A percentile compares a stretch with the other conserved stretches of the same genome.
Evolutionary conservation across 495 filamentous ascomycete genomes (phyloP).

Genomic region (Choiromyces venosus): DNA sequence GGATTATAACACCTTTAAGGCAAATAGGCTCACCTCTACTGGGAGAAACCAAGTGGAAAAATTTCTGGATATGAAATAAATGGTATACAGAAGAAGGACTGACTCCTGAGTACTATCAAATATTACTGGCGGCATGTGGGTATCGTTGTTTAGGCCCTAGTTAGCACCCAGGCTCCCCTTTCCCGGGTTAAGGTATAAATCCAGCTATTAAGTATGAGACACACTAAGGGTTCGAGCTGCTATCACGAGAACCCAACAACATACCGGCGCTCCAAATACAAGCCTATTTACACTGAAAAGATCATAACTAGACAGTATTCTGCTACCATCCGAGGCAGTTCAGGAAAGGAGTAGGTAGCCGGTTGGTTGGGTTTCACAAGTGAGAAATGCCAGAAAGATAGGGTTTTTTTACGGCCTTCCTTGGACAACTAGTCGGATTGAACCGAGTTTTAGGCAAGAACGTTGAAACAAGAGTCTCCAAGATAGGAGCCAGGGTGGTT

Average conservation of each 20-base stretch:
- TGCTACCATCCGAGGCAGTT: not conserved
- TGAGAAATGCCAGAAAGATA: not conserved
- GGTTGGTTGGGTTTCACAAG: not conserved
- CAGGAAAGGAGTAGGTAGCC: not conserved
- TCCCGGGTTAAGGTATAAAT: not conserved
- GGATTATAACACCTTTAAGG: not conserved
- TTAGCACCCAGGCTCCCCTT: not conserved
- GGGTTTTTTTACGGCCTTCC: not conserved
- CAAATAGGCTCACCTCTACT: not conserved
- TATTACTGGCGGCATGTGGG: not conserved
- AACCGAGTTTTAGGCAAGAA: not conserved
- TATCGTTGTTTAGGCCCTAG: not conserved
- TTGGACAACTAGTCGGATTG: not conserved
- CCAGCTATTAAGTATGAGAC: not conserved
- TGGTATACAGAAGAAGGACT: not conserved
- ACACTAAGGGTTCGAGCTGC: not conserved
- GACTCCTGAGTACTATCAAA: not conserved
- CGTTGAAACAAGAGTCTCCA: not conserved
- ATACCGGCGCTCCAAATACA: not conserved
- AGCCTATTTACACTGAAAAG: not conserved
- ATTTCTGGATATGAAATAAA: not conserved
- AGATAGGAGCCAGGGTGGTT: not conserved
- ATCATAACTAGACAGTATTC: not conserved
- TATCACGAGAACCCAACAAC: not conserved
- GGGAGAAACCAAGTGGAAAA: not conserved